Percentiles rank a stretch among this genome's conserved stretches.
phyloP scores from a whole-genome alignment of 805 yeast species.

The Cyberlindnera galapagoensis region DNA sequence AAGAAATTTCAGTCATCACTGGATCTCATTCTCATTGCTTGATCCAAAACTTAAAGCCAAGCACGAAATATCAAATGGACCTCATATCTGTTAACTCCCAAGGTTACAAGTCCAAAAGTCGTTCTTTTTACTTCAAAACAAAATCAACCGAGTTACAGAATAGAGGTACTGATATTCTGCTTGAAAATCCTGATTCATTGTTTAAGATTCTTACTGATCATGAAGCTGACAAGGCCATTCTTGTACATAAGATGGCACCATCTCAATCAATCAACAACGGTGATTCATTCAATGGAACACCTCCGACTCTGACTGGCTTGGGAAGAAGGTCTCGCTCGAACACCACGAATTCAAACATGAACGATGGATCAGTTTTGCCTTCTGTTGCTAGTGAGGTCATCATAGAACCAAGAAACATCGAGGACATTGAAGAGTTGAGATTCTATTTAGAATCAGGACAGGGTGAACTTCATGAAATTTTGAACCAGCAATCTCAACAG shows the following conservation, averaged over 20 bases:
- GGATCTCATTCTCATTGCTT: slow-evolving; percentile 32
- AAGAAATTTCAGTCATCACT: slow-evolving; percentile 27
- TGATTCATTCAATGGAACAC: slow-evolving; percentile 15
- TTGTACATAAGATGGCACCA: slow-evolving; percentile 18
- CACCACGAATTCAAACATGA: slow-evolving; percentile 24
- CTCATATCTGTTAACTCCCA: slow-evolving; percentile 35
- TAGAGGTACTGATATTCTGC: slow-evolving; percentile 16
- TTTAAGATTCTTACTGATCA: slow-evolving; percentile 29
- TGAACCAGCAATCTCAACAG: slow-evolving; percentile 27
- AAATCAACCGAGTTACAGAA: slow-evolving; percentile 21
- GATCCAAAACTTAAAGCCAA: slow-evolving; percentile 27
- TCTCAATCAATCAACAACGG: slow-evolving; percentile 13
- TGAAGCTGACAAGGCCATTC: slow-evolving; percentile 23
- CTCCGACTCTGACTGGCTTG: slow-evolving; percentile 12
- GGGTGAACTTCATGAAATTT: slow-evolving; percentile 32
- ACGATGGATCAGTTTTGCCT: slow-evolving; percentile 8
- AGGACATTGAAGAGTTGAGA: slow-evolving; percentile 38
- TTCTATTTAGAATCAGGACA: slow-evolving; percentile 35
- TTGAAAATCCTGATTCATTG: slow-evolving; percentile 34
- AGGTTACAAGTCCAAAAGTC: slow-evolving; percentile 35
- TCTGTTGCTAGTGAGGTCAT: slow-evolving; percentile 12
- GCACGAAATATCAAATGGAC: slow-evolving; percentile 35
- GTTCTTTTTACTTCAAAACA: slow-evolving; percentile 35
- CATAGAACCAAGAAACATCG: slow-evolving; percentile 22
- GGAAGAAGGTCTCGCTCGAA: slow-evolving; percentile 31